Evolutionary conservation across 2,329 filamentous ascomycete genomes (phyloP).

Genomic region (Dothideomycetidae sp.): DNA sequence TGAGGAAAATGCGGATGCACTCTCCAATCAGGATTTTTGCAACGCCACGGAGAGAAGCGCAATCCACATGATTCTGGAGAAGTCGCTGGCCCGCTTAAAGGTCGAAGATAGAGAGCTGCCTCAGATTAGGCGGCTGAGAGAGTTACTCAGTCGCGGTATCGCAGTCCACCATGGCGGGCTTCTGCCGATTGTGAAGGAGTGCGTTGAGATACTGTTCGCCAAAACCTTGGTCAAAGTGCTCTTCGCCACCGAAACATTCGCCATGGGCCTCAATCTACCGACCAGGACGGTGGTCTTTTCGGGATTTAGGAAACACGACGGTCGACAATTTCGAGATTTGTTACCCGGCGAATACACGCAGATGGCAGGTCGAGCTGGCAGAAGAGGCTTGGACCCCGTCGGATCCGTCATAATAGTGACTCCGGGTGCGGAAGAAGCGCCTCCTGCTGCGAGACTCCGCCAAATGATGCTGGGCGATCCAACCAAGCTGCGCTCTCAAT

Average conservation of each 20-base stretch:
- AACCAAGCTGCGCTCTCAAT: slow-evolving; percentile 89
- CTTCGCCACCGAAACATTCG: slow-evolving; percentile 96
- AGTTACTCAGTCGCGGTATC: slow-evolving; percentile 74
- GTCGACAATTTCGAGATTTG: slow-evolving; percentile 77
- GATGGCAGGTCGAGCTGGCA: slow-evolving; percentile 90
- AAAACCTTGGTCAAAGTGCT: slow-evolving; percentile 91
- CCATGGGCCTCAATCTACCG: slow-evolving; percentile 92
- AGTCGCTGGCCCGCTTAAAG: slow-evolving; percentile 80
- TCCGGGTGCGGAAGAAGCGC: slow-evolving; percentile 70
- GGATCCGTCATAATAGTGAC: slow-evolving; percentile 88
- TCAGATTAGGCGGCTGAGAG: slow-evolving; percentile 76
- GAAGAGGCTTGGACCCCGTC: slow-evolving; percentile 81
- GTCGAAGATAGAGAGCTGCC: slow-evolving; percentile 81
- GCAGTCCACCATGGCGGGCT: slow-evolving; percentile 93
- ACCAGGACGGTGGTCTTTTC: slow-evolving; percentile 96
- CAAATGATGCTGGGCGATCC: slow-evolving; percentile 95
- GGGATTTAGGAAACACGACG: slow-evolving; percentile 91
- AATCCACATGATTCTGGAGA: slow-evolving; percentile 95
- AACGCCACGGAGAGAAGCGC: slow-evolving; percentile 89
- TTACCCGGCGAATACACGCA: slow-evolving; percentile 95
- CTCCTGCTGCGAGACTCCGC: slow-evolving; percentile 65
- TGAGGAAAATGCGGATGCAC: slow-evolving; percentile 89
- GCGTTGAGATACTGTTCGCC: slow-evolving; percentile 92
- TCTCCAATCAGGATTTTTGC: slow-evolving; percentile 91
- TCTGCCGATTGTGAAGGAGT: slow-evolving; percentile 90